phyloP scores from a whole-genome alignment of 1,139 yeast species.

The Arxiozyma slooffiae region DNA sequence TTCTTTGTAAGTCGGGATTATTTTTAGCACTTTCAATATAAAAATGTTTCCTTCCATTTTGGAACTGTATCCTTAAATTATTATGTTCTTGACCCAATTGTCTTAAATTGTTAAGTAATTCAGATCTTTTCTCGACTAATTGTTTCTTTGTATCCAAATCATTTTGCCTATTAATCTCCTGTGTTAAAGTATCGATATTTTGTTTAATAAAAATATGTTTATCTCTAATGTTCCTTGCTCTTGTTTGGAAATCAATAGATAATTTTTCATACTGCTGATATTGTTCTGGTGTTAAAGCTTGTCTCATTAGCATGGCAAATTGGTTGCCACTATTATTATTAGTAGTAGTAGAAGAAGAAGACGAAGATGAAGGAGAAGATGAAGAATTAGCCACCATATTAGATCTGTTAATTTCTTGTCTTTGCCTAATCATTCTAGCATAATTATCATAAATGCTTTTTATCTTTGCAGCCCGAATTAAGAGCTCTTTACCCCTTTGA shows the following conservation, averaged over 20 bases:
- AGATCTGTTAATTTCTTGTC: conserved; percentile 3
- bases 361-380: neutral
- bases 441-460: conserved; percentile 28
- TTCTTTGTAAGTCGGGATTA: conserved; percentile 27
- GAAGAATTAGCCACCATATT: neutral
- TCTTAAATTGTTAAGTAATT: conserved; percentile 21
- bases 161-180: conserved; percentile 24
- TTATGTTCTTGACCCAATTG: conserved; percentile 21
- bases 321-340: conserved; percentile 7
- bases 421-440: conserved; percentile 16
- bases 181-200: conserved; percentile 24
- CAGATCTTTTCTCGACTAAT: conserved; percentile 24
- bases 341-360: neutral
- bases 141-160: conserved; percentile 23
- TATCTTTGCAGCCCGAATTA: conserved; percentile 58
- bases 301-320: conserved; percentile 21
- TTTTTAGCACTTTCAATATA: conserved; percentile 30
- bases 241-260: conserved; percentile 28
- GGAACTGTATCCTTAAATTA: conserved; percentile 23
- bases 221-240: conserved; percentile 26
- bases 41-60: conserved; percentile 26
- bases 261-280: conserved; percentile 27
- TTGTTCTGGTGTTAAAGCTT: conserved; percentile 27
- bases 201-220: conserved; percentile 27
- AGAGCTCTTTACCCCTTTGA: conserved; percentile 60